Evolutionary conservation across 257 asterid species (phyloP), one percentile per base, ranked within the genome.

Genomic region (Gentiana dahurica): DNA sequence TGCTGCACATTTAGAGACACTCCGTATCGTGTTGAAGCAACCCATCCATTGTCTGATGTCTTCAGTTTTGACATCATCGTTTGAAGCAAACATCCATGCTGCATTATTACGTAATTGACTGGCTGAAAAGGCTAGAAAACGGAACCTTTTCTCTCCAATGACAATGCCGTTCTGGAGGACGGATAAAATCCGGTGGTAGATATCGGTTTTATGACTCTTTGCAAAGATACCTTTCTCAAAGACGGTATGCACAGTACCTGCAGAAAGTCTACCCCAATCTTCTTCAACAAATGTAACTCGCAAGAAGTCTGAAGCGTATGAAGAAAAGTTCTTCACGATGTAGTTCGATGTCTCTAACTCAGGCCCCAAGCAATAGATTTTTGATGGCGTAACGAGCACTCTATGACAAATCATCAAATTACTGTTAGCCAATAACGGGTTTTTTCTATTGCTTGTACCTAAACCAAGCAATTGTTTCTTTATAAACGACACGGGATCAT

Each of bases 71-170:
- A 83, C 56, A 39, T 68, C 53, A 36, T 85, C 83, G 37, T 87
- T 91, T 0, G 98, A 87, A 65, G 97, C 95, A 81, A 91, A 85
- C 97, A 91, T 91, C 98, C 98, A 91, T 55, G 85, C 89, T 0
- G 96, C 73, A 63, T 81, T 87, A 6, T 95, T 87, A 35, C 96
- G 94, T 41, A 91, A 49, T 39, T 91, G 98, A 74, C 98, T 91
- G 4, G 98, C 95, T 4, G 95, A 91, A 58, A 91, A 91, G 36
- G 97, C 95, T 70, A 91, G 75, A 63, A 91, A 91, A 53, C 79
- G 68, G 34, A 91, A 91, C 12, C 67, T 75, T 62, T 91, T 91
- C 49, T 75, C 79, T 36, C 96, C 98, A 8, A 91, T 83, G 12
- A 74, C 68, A 66, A 91, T 78, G 59, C 95, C 97, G 39, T 91